Base-by-base conservation (phyloP, 139 green algal species). In the Ettlia oleoabundans region DNA sequence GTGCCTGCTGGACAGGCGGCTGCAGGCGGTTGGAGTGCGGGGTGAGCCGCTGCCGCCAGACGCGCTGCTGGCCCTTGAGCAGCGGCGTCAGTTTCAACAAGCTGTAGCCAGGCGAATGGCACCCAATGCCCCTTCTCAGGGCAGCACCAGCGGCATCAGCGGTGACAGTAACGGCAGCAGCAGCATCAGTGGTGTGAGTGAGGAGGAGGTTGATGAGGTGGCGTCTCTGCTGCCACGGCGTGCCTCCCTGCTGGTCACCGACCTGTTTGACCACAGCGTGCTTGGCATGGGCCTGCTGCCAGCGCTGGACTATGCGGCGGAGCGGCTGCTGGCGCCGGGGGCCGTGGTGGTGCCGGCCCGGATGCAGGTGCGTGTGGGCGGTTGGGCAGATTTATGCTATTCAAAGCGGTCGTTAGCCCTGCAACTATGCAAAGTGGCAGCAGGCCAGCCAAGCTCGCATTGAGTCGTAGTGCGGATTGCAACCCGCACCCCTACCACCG, bases 201-300 rank as follows among this genome's bases (percentile, higher is more conserved):
- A 61, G 26, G 3, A 65, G 75, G 47, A 33, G 2, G 51, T 10
- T 7, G 80, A 80, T 13, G 80, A n/a, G 22, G 38, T 40, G 22
- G 67, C 82, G 26, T 47, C 66, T 1, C 42, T 85, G 64, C 65
- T 90, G 40, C 67, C 84, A 2, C 28, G 37, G 9, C 66, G 68
- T 7, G 91, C 91, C 26, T 86, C 91, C 61, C 42, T 94, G 35
- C 68, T 94, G 21, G 83, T 94, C 8, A 92, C 87, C 0, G 91
- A 94, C 80, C 65, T 91, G 53, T 28, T 94, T 18, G 90, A 95
- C 78, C 83, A 94, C 72, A 82, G 61, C 21, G 85, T 90, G n/a
- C 65, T 94, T 33, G 90, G 89, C 18, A 66, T 81, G 64, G 86
- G 87, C 4, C 35, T 94, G 62, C 64, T 94, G 55, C 76, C 76